phyloP scores from a whole-genome alignment of 208 protist genomes.

The Wallacemonas sp. region DNA sequence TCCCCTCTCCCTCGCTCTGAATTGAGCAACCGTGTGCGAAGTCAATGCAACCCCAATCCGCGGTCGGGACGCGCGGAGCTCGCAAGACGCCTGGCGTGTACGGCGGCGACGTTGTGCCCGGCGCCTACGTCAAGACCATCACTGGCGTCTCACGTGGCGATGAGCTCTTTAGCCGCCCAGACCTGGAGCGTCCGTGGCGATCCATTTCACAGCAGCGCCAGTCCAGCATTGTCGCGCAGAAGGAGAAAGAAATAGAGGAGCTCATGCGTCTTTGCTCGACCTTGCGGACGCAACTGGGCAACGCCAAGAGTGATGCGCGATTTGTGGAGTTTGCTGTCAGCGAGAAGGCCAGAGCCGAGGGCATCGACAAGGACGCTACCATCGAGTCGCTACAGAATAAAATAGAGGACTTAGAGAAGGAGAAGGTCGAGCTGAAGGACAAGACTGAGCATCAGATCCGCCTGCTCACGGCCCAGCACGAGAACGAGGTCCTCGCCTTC shows the following conservation, averaged over 20 bases:
- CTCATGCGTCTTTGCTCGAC: slow-evolving; percentile 79
- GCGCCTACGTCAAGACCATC: slow-evolving; percentile 67
- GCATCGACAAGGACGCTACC: slow-evolving; percentile 49
- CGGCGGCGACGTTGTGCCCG: slow-evolving; percentile 63
- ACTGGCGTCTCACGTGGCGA: slow-evolving; percentile 80
- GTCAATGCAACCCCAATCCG: slow-evolving; percentile 1
- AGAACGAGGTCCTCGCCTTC: slow-evolving; percentile 53
- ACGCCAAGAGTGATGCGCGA: slow-evolving; percentile 68
- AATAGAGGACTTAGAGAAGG: slow-evolving; percentile 36
- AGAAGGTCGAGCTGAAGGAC: slow-evolving; percentile 46
- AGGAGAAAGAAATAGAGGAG: slow-evolving; percentile 90
- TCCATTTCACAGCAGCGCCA: slow-evolving; percentile 45
- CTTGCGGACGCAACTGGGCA: slow-evolving; percentile 80
- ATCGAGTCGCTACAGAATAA: slow-evolving; percentile 38
- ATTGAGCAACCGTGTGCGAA: background rate
- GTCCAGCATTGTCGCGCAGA: slow-evolving; percentile 59
- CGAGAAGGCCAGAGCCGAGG: slow-evolving; percentile 50
- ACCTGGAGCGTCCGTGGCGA: slow-evolving; percentile 89
- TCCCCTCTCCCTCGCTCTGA: background rate
- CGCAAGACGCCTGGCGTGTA: slow-evolving; percentile 69
- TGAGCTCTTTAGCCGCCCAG: slow-evolving; percentile 85
- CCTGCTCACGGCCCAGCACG: slow-evolving; percentile 69
- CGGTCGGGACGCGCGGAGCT: background rate
- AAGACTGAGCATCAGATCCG: slow-evolving; percentile 73
- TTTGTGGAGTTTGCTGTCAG: slow-evolving; percentile 63